Conservation (phyloP, 148 eudicot species). For the Camellia granthamiana region DNA sequence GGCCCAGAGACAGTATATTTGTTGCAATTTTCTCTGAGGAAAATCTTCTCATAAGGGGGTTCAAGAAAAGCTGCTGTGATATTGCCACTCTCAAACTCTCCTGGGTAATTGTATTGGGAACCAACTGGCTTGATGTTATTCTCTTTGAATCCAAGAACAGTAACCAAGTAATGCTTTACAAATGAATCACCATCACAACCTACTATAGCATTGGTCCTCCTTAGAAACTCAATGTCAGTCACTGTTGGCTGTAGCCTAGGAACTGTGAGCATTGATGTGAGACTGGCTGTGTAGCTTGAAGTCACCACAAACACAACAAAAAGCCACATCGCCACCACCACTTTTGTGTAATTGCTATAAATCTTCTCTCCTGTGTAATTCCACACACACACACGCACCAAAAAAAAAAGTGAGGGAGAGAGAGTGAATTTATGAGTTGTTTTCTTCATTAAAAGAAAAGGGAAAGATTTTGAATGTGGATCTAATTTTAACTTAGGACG, state of each 20-base stretch:
- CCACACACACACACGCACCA: neutral
- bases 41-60: no score
- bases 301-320: constrained; percentile 38
- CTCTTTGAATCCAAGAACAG: no score
- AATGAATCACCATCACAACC: constrained; percentile 12
- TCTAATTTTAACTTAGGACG: no score
- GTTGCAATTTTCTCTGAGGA: constrained; percentile 5
- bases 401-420: no score
- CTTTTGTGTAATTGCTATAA: constrained; percentile 25
- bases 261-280: constrained; percentile 46
- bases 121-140: no score
- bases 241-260: constrained; percentile 10
- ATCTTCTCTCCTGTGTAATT: constrained; percentile 34
- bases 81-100: no score
- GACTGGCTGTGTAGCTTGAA: constrained; percentile 46
- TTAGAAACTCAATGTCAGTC: constrained; percentile 22
- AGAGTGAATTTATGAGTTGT: neutral
- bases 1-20: constrained; percentile 23
- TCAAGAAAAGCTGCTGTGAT: no score
- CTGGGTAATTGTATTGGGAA: no score
- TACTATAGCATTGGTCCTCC: constrained; percentile 21
- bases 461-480: neutral
- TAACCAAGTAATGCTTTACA: neutral
- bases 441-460: no score
- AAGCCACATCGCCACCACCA: constrained; percentile 39